Evolutionary conservation across 768 basidiomycete genomes (phyloP), one percentile per base, ranked within the genome.

Genomic region (Termitomyces sp.): DNA sequence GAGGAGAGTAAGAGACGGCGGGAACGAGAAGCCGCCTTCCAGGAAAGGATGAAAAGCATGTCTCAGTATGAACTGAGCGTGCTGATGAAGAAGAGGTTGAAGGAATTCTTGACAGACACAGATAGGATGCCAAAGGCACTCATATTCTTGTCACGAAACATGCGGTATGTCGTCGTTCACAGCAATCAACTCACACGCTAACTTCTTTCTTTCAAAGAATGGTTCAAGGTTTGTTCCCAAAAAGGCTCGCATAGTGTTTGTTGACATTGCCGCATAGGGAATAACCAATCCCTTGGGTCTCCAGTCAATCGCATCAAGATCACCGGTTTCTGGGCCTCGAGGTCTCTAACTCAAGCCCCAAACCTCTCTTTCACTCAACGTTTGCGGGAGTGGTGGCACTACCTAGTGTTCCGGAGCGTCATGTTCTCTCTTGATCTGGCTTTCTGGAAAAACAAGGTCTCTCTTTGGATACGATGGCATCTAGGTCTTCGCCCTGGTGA

Each of bases 291-390:
- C 2, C 82, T 95, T 37, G 89, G 90, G 14, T 90, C 90, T 3
- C 93, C 93, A 0, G 89, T 93, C 0, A 94, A 95, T 66, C 83
- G 93, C 20, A 87, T 97, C 72, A 94, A 92, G 69, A 89, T 95
- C 54, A 92, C 89, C 0, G 93, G 90, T 0, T 83, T 81, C 67
- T 92, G 85, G 82, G 94, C 92, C 27, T 86, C 90, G 4, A 77
- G 79, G 24, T 87, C 88, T 4, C 76, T 89, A 5, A 71, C 77
- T 10, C 71, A 73, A n/a, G 71, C 76, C 29, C 63, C 74, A 16
- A 63, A 77, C 58, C 75, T 84, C 32, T 61, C 76, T 16, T 57
- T 82, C 46, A 51, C 63, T 3, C 69, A 75, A 44, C 78, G 82
- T 4, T 37, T 82, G 1, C 68, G 67, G 41, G 86, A 87, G 65